Evolutionary conservation across 148 eudicot species (phyloP).

Genomic region (Nyssa sinensis): DNA sequence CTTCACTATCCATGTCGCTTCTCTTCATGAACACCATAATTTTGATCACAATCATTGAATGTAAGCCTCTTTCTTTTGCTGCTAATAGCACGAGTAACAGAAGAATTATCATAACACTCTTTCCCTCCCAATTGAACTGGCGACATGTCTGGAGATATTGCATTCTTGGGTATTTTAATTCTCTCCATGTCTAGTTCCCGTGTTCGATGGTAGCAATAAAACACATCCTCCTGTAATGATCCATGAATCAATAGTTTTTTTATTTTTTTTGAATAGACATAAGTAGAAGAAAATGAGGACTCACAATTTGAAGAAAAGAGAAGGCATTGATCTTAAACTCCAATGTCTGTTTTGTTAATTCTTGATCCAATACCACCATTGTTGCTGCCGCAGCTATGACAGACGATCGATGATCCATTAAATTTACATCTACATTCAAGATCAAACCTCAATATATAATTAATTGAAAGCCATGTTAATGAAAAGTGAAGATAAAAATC

Average conservation of each 20-base stretch:
- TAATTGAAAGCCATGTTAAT: neutral
- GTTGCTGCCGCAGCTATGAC: constrained; percentile 42
- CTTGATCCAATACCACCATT: constrained; percentile 43
- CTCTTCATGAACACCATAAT: constrained; percentile 5
- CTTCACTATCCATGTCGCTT: constrained; percentile 10
- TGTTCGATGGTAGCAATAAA: constrained; percentile 39
- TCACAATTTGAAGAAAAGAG: constrained; percentile 35
- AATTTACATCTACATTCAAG: constrained; percentile 32
- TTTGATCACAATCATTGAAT: constrained; percentile 3
- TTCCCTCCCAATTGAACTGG: constrained; percentile 6
- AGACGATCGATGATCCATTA: constrained; percentile 40
- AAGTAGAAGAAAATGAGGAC: constrained; percentile 5
- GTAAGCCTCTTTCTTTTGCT: constrained; percentile 19
- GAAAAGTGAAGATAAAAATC: neutral
- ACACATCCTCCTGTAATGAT: constrained; percentile 32
- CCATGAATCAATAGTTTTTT: no score
- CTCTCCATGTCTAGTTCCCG: constrained; percentile 19
- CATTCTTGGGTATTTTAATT: neutral
- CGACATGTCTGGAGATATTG: constrained; percentile 4
- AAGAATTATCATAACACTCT: neutral
- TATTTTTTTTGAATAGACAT: neutral
- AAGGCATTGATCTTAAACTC: constrained; percentile 32
- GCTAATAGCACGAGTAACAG: constrained; percentile 6
- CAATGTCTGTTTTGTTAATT: constrained; percentile 32
- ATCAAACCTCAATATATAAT: neutral